A percentile compares a stretch with the other conserved stretches of the same genome.
Evolutionary conservation across 805 yeast genomes (phyloP).

Genomic region (Lipomyces orientalis): DNA sequence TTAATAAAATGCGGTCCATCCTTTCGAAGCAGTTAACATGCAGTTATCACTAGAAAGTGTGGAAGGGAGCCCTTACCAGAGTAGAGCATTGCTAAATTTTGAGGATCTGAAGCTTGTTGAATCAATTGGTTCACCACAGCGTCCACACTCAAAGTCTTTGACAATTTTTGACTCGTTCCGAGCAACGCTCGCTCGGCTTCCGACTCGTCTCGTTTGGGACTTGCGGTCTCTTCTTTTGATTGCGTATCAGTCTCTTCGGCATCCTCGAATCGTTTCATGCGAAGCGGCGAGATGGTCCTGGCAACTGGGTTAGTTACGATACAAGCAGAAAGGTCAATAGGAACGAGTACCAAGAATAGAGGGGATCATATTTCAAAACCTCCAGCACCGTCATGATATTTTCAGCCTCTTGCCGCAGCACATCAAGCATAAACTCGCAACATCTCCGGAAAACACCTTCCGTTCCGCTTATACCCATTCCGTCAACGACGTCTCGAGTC

Average conservation of each 20-base stretch:
- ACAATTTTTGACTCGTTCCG: conserved; percentile 74
- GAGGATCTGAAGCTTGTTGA: conserved; percentile 70
- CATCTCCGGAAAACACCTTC: conserved; percentile 76
- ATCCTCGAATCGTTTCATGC: conserved; percentile 27
- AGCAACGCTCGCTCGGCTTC: conserved; percentile 83
- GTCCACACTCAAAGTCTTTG: conserved; percentile 74
- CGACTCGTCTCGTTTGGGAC: conserved; percentile 49
- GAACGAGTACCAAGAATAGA: conserved; percentile 72
- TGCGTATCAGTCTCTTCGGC: conserved; percentile 13
- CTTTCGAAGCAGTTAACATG: conserved; percentile 20
- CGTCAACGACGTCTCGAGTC: conserved; percentile 90
- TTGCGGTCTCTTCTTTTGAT: conserved; percentile 39
- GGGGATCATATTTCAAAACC: conserved; percentile 88
- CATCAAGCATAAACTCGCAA: conserved; percentile 74
- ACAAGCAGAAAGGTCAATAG: background rate
- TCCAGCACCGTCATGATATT: conserved; percentile 81
- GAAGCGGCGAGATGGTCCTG: conserved; percentile 70
- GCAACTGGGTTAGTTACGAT: conserved; percentile 5
- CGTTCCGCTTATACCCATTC: conserved; percentile 85
- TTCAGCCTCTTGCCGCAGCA: conserved; percentile 66
- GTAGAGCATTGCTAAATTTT: conserved; percentile 74
- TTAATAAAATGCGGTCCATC: conserved; percentile 48
- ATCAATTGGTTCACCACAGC: conserved; percentile 84
- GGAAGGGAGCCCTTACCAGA: conserved; percentile 65
- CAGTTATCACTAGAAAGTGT: background rate